Percentiles rank a stretch among this genome's conserved stretches.
These are phyloP conservation scores for Plasmodium blacklocki DNA, from an alignment of 169 alveolate genomes.

Conservation along the genomic window DNA sequence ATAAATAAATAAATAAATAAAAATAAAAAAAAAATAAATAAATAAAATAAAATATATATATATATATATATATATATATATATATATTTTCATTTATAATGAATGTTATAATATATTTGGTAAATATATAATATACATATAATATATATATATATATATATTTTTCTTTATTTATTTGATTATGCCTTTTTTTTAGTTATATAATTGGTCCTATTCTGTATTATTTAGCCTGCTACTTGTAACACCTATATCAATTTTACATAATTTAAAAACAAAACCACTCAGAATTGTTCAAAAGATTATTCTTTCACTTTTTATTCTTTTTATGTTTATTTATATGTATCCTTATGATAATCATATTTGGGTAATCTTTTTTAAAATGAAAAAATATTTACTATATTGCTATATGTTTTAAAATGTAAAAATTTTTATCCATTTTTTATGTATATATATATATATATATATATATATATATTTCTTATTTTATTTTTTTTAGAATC, in stretches of 20 bases:
- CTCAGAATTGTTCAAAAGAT: conserved; percentile 14
- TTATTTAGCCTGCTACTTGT: conserved; percentile 41
- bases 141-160: background rate
- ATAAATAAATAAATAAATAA: background rate
- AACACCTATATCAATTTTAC: conserved; percentile 56
- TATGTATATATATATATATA: background rate
- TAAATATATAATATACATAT: background rate
- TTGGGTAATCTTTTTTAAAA: conserved; percentile 23
- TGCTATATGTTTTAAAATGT: background rate
- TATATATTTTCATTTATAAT: background rate
- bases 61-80: background rate
- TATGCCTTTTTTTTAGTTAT: conserved; percentile 21
- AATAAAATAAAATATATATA: background rate
- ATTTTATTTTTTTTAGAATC: conserved; percentile 10
- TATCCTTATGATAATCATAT: conserved; percentile 57
- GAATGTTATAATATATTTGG: too few species aligned
- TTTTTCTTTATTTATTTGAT: background rate
- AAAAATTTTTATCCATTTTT: background rate
- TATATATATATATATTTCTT: background rate
- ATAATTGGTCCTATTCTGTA: conserved; percentile 72
- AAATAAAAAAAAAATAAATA: background rate
- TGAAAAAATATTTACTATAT: background rate
- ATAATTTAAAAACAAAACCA: conserved; percentile 13
- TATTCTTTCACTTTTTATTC: conserved; percentile 37
- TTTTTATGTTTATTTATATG: conserved; percentile 16